Base-by-base conservation (phyloP, 2,329 filamentous ascomycete genomes). In the Spiromastix sp. region DNA sequence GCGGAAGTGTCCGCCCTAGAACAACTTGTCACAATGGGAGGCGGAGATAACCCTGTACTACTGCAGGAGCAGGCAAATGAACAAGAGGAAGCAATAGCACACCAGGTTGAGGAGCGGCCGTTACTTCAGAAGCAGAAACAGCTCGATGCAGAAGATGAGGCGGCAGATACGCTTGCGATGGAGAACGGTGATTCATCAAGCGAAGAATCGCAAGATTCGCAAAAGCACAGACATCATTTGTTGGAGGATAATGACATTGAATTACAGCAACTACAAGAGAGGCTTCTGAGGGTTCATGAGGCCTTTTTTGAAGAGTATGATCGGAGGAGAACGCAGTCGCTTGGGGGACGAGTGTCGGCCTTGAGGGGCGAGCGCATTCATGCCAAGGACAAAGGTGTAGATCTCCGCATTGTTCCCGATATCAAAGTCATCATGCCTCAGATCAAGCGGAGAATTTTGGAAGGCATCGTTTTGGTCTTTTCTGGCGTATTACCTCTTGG, bases 51-150 rank as follows among this genome's bases (percentile, higher is more conserved):
- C 45, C 74, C 76, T 17, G 67, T 68, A 2, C 66, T 79, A 26
- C 65, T 91, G 2, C 75, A 85, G 50, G 70, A 81, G 43, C 86
- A 95, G 63, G 72, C 79, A 3, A 78, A 84, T 43, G 82, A 91
- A 50, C 89, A 96, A 55, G 85, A 91, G 50, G 84, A 89, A 54
- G 74, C 80, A 1, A 73, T 98, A 32, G 81, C 87, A 52, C 85
- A 86, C 41, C 91, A 98, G 59, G 71, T 96, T 12, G 84, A 79
- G 41, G 86, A 95, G 42, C 75, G 89, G 10, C 91, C 91, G 0
- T 63, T 98, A 18, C 65, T 93, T n/a, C 85, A 91, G 53, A 81
- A 93, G 63, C 91, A 98, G 57, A 83, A 94, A 50, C 72, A 86
- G 54, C 70, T 95, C 15, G 91, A 98, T 50, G 83, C 85, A 48